These are phyloP conservation scores for Teratosphaeria nubilosa DNA, from an alignment of 2,329 filamentous ascomycete genomes.

Conservation along the genomic window DNA sequence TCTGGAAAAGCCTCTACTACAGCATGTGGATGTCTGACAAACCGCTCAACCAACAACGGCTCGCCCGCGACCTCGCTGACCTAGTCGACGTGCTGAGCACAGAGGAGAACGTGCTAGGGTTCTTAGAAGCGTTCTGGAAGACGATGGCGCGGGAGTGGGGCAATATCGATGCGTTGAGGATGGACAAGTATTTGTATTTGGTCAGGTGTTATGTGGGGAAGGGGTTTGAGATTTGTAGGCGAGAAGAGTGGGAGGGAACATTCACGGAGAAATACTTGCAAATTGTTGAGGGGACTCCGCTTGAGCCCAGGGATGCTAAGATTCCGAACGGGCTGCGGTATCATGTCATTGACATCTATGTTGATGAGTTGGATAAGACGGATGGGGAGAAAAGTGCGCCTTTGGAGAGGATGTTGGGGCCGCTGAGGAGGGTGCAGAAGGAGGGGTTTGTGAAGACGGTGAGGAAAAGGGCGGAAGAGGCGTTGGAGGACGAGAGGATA, in stretches of 20 bases:
- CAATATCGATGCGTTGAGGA: constrained; percentile 41
- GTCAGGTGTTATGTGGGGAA: constrained; percentile 68
- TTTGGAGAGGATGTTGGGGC: constrained; percentile 42
- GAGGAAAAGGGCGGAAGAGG: constrained; percentile 58
- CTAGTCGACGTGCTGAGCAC: constrained; percentile 53
- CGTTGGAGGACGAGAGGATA: constrained; percentile 63
- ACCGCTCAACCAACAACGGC: constrained; percentile 72
- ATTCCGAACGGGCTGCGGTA: constrained; percentile 76
- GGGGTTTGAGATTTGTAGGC: constrained; percentile 45
- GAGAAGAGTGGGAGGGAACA: constrained; percentile 30
- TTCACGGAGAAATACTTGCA: constrained; percentile 35
- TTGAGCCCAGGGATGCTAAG: constrained; percentile 40
- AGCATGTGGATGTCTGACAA: constrained; percentile 85
- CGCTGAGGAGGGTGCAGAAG: constrained; percentile 47
- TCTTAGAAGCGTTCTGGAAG: constrained; percentile 41
- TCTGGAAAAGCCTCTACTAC: constrained; percentile 94
- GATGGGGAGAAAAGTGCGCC: constrained; percentile 37
- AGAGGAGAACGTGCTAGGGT: constrained; percentile 28
- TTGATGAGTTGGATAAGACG: constrained; percentile 75
- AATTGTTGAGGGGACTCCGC: constrained; percentile 37
- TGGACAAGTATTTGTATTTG: constrained; percentile 89
- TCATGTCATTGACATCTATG: constrained; percentile 82
- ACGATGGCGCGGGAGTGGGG: constrained; percentile 44
- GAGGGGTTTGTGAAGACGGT: constrained; percentile 60
- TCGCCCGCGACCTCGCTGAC: constrained; percentile 65